Percentiles rank a stretch among this genome's conserved stretches.
phyloP scores from a whole-genome alignment of 306 rosid species.

The Gillenia trifoliata region DNA sequence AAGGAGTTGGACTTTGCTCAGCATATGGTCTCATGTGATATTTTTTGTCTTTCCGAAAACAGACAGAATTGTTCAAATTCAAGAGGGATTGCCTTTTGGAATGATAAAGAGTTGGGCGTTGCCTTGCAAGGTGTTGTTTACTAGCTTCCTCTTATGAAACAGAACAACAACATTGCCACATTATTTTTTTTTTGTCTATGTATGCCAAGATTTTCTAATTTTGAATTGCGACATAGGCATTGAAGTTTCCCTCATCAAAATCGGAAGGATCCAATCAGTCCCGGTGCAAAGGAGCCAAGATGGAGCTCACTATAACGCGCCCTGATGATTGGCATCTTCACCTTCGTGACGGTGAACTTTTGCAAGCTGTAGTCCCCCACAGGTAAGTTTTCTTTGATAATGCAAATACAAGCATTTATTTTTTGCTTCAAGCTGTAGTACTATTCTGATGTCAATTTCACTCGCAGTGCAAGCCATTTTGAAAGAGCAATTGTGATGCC shows the following conservation, averaged over 20 bases:
- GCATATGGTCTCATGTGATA: background rate
- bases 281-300: constrained; percentile 32
- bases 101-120: constrained; percentile 35
- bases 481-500: constrained; percentile 94
- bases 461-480: constrained; percentile 61
- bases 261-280: constrained; percentile 26
- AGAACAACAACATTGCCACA: background rate
- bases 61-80: background rate
- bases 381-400: constrained; percentile 40
- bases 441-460: constrained; percentile 16
- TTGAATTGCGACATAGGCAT: constrained; percentile 20
- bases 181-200: background rate
- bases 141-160: background rate
- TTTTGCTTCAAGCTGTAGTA: background rate
- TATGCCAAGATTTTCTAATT: background rate
- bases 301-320: constrained; percentile 73
- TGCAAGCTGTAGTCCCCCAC: constrained; percentile 66
- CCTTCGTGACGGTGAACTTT: constrained; percentile 80
- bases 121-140: constrained; percentile 38
- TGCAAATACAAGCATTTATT: background rate
- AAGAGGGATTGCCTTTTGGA: constrained; percentile 1
- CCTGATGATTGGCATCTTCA: constrained; percentile 98
- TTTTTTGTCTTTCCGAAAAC: background rate
- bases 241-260: constrained; percentile 22
- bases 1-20: background rate